Evolutionary conservation across 2,329 filamentous ascomycete species (phyloP).

Genomic region (Dryadomyces quercivorus): DNA sequence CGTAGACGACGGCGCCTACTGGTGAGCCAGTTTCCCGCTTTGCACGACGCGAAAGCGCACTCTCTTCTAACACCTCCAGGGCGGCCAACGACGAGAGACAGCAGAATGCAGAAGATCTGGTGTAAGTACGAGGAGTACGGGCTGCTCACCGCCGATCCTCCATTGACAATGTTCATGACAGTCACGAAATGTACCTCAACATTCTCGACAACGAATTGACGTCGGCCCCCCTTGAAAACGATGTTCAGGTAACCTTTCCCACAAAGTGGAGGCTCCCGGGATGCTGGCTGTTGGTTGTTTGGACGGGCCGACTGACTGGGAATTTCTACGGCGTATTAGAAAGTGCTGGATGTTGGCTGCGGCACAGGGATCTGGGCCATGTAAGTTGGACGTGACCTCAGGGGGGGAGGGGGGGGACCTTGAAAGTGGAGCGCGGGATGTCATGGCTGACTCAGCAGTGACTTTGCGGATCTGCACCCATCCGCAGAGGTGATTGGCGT

Average conservation of each 20-base stretch:
- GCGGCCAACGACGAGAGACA: constrained; percentile 34
- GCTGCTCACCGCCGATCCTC: no score
- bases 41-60: no score
- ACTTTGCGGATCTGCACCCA: constrained; percentile 24
- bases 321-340: background rate
- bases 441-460: constrained; percentile 17
- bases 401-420: background rate
- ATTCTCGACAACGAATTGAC: constrained; percentile 25
- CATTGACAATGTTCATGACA: background rate
- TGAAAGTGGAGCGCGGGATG: background rate
- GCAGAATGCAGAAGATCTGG: constrained; percentile 31
- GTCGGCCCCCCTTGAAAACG: constrained; percentile 24
- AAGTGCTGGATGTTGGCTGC: constrained; percentile 37
- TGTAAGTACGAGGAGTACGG: no score
- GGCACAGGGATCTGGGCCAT: constrained; percentile 36
- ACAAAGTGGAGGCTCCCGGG: background rate
- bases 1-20: constrained; percentile 1
- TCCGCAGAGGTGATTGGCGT: constrained; percentile 29
- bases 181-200: constrained; percentile 30
- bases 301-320: background rate
- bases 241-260: constrained; percentile 4
- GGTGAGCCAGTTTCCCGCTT: no score
- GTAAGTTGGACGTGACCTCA: no score
- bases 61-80: constrained; percentile 23
- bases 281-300: background rate